Conservation (phyloP, 2,329 filamentous ascomycete species). For the Albophoma yamanashiensis region DNA sequence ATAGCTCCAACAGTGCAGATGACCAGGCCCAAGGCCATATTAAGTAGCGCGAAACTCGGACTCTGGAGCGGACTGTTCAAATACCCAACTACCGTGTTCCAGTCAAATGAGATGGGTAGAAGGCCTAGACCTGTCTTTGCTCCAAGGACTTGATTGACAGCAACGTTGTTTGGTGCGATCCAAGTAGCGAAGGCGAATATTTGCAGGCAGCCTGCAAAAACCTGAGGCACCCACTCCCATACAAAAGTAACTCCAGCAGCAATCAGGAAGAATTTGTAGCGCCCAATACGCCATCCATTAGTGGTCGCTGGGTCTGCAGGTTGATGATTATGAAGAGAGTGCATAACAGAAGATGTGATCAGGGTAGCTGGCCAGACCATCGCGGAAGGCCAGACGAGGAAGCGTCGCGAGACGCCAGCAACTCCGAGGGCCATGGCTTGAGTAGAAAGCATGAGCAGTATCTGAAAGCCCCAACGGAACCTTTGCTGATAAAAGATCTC, state of each 20-base stretch:
- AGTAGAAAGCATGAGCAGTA: slow-evolving; percentile 48
- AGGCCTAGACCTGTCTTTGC: slow-evolving; percentile 49
- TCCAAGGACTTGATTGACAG: slow-evolving; percentile 57
- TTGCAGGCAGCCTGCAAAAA: slow-evolving; percentile 46
- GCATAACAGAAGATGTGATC: slow-evolving; percentile 52
- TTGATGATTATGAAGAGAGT: slow-evolving; percentile 52
- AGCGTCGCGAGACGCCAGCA: slow-evolving; percentile 47
- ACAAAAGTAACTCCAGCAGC: slow-evolving; percentile 37
- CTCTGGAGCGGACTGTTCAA: slow-evolving; percentile 45
- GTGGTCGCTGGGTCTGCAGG: slow-evolving; percentile 36
- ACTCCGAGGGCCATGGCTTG: slow-evolving; percentile 54
- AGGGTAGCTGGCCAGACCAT: slow-evolving; percentile 55
- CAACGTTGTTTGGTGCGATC: slow-evolving; percentile 49
- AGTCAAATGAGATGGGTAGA: slow-evolving; percentile 56
- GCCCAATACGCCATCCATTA: slow-evolving; percentile 49
- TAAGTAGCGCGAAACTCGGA: slow-evolving; percentile 49
- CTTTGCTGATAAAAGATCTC: slow-evolving; percentile 38
- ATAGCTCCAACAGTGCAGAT: slow-evolving; percentile 40
- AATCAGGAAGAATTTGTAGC: slow-evolving; percentile 47
- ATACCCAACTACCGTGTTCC: slow-evolving; percentile 49
- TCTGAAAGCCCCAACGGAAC: slow-evolving; percentile 45
- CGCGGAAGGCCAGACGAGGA: slow-evolving; percentile 48
- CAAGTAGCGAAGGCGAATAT: slow-evolving; percentile 51
- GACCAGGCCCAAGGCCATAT: slow-evolving; percentile 42
- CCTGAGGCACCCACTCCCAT: slow-evolving; percentile 49